Evolutionary conservation across 176 grass and related monocot genomes (phyloP).

Genomic region (Lolium rigidum): DNA sequence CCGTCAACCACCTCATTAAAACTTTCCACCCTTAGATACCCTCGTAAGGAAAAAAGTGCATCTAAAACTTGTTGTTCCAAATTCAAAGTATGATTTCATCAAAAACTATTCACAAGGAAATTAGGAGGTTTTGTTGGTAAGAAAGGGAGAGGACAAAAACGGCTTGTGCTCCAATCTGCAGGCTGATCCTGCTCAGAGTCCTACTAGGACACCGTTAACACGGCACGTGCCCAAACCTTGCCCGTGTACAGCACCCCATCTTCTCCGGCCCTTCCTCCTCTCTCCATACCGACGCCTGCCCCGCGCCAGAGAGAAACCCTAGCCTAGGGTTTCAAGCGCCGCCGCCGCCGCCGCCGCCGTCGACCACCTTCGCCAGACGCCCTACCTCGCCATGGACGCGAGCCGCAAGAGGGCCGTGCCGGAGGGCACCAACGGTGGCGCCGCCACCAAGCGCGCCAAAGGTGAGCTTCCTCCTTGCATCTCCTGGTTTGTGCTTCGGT

Average conservation of each 20-base stretch:
- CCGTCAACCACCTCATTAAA: too few relatives aligned
- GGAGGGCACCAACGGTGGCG: constrained; percentile 57
- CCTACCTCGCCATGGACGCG: constrained; percentile 62
- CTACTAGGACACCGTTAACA: background rate
- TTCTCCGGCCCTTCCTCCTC: background rate
- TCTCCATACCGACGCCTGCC: background rate
- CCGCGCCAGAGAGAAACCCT: constrained; percentile 42
- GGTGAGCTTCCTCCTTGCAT: constrained; percentile 44
- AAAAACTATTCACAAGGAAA: too few relatives aligned
- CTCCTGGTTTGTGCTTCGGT: background rate
- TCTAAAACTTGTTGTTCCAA: too few relatives aligned
- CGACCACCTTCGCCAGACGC: background rate
- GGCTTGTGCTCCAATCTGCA: background rate
- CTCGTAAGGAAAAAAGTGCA: too few relatives aligned
- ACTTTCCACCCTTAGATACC: too few relatives aligned
- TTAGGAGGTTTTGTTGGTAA: too few relatives aligned
- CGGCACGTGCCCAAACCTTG: constrained; percentile 3
- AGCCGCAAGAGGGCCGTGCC: constrained; percentile 66
- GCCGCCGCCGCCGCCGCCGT: constrained; percentile 4
- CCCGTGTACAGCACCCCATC: constrained; percentile 23
- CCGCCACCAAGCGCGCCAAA: constrained; percentile 69
- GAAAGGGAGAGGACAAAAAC: background rate
- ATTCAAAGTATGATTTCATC: too few relatives aligned
- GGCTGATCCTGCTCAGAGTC: constrained; percentile 1
- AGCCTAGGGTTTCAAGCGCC: constrained; percentile 53